Conservation (phyloP, 768 basidiomycete species). For the Pisolithus microcarpus region DNA sequence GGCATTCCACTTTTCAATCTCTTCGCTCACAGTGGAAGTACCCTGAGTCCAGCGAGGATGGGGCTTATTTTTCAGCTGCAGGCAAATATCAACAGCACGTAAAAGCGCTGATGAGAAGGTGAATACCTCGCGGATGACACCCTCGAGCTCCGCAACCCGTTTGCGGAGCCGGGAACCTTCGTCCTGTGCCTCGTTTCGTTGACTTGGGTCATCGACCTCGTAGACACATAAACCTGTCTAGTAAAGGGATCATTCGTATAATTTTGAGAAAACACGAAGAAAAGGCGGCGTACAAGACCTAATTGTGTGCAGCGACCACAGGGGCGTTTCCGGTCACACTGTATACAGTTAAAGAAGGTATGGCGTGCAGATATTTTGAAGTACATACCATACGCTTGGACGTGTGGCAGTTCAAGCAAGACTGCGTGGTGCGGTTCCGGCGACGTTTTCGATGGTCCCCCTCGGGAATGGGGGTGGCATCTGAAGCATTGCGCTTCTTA, state of each 20-base stretch:
- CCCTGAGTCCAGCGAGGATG: constrained; percentile 52
- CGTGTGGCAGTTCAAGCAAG: constrained; percentile 66
- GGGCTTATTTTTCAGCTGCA: constrained; percentile 64
- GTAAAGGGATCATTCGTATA: neutral
- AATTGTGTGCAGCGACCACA: constrained; percentile 40
- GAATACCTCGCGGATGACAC: constrained; percentile 70
- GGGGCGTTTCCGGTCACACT: constrained; percentile 45
- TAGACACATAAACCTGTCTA: constrained; percentile 81
- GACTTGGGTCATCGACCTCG: constrained; percentile 70
- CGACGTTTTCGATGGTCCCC: constrained; percentile 55
- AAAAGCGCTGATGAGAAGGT: neutral
- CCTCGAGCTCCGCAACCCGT: constrained; percentile 76
- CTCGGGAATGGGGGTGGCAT: constrained; percentile 28
- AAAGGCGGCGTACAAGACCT: constrained; percentile 28
- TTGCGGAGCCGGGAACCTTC: constrained; percentile 61
- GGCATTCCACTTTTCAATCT: constrained; percentile 22
- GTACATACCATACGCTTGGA: constrained; percentile 62
- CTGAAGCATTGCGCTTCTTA: constrained; percentile 26
- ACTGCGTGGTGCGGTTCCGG: constrained; percentile 68
- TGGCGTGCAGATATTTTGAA: too few relatives aligned
- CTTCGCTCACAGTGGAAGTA: constrained; percentile 17
- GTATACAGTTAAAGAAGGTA: neutral
- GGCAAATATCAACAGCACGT: neutral
- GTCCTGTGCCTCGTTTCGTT: constrained; percentile 45
- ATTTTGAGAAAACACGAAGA: constrained; percentile 20